phyloP scores from a whole-genome alignment of 306 rosid genomes.

The Lathyrus oleraceus region DNA sequence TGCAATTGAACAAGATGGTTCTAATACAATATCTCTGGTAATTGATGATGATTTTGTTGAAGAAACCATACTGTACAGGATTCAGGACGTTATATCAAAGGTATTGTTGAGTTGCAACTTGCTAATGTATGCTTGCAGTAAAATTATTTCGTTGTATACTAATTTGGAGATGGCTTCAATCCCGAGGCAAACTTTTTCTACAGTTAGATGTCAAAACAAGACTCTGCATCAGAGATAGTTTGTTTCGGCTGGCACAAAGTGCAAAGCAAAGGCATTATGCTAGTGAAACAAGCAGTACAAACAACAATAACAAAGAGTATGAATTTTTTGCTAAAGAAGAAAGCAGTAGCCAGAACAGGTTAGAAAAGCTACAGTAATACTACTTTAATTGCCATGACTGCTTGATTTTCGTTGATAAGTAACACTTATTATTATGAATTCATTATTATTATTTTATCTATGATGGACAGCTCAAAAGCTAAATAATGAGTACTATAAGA shows the following conservation, averaged over 20 bases:
- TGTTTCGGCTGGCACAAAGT: constrained; percentile 88
- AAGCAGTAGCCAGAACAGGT: constrained; percentile 61
- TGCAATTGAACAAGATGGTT: constrained; percentile 71
- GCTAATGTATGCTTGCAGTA: constrained; percentile 33
- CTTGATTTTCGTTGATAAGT: constrained; percentile 8
- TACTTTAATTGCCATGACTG: constrained; percentile 6
- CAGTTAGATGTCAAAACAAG: constrained; percentile 86
- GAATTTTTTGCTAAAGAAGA: constrained; percentile 55
- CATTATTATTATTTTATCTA: constrained; percentile 9
- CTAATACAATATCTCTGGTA: constrained; percentile 56
- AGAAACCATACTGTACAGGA: constrained; percentile 62
- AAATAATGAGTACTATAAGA: neutral
- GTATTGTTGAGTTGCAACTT: constrained; percentile 50
- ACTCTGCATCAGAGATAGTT: constrained; percentile 80
- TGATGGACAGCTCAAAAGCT: constrained; percentile 13
- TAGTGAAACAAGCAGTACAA: constrained; percentile 64
- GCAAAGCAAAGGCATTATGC: constrained; percentile 66
- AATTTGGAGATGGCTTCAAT: constrained; percentile 47
- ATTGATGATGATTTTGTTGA: constrained; percentile 59
- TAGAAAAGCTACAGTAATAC: constrained; percentile 16
- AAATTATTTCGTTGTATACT: constrained; percentile 38
- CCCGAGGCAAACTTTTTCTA: constrained; percentile 50
- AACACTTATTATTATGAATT: constrained; percentile 26
- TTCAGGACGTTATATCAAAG: constrained; percentile 76
- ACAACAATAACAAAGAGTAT: constrained; percentile 56